Conservation (phyloP, 1,284 basidiomycete species). For the Testicularia cyperi region DNA sequence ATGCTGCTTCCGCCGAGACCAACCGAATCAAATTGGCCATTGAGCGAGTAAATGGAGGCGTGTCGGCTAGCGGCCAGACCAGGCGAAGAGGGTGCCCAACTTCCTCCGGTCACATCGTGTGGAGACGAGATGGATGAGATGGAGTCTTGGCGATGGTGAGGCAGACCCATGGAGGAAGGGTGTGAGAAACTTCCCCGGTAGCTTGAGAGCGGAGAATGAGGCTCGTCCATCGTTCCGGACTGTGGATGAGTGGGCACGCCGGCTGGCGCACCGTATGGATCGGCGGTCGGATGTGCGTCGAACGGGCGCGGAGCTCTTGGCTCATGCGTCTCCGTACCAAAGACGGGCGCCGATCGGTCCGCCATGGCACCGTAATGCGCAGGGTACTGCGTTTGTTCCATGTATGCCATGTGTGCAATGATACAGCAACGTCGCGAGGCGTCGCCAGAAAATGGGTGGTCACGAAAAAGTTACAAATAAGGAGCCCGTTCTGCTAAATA, state of each 20-base stretch:
- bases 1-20: conserved; percentile 30
- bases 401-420: conserved; percentile 32
- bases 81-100: conserved; percentile 40
- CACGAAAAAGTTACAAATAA: too few relatives aligned
- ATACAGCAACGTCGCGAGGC: too few relatives aligned
- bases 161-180: conserved; percentile 19
- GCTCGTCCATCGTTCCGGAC: conserved; percentile 13
- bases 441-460: too few relatives aligned
- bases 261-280: conserved; percentile 15
- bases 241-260: conserved; percentile 17
- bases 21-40: conserved; percentile 40
- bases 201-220: conserved; percentile 12
- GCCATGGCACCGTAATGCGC: conserved; percentile 27
- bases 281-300: conserved; percentile 14
- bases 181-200: conserved; percentile 41
- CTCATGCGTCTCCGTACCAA: conserved; percentile 25
- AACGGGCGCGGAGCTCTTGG: conserved; percentile 36
- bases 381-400: conserved; percentile 30
- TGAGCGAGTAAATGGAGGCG: conserved; percentile 40
- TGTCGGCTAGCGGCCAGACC: conserved; percentile 33
- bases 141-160: conserved; percentile 36
- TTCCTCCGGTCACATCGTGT: conserved; percentile 29
- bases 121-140: conserved; percentile 37
- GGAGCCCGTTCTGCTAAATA: too few relatives aligned
- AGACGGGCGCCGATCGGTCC: conserved; percentile 27